Conservation (phyloP, 2,329 filamentous ascomycete genomes). For the Corinectria fuckeliana region DNA sequence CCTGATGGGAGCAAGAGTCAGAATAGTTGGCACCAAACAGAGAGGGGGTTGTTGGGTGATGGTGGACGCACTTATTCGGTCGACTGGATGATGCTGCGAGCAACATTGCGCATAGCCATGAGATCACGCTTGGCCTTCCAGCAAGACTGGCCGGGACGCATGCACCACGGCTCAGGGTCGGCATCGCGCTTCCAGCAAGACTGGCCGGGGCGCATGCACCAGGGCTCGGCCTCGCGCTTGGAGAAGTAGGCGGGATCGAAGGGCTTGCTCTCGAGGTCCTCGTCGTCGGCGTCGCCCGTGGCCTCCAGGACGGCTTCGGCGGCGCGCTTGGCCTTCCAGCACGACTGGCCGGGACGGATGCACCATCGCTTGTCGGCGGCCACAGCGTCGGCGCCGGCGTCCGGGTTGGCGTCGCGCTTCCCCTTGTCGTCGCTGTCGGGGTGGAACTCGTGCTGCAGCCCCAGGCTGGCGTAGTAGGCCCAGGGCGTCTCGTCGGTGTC, state of each 20-base stretch:
- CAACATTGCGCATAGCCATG: slow-evolving; percentile 35
- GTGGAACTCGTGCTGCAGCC: slow-evolving; percentile 35
- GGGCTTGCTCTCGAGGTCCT: slow-evolving; percentile 37
- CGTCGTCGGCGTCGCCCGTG: slow-evolving; percentile 26
- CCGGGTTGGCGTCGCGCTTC: slow-evolving; percentile 29
- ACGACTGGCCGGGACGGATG: slow-evolving; percentile 40
- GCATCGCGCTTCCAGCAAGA: slow-evolving; percentile 45
- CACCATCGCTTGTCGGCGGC: slow-evolving; percentile 39
- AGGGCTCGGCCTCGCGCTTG: slow-evolving; percentile 39
- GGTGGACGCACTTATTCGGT: slow-evolving; percentile 30
- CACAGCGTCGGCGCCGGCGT: slow-evolving; percentile 48
- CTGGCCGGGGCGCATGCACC: slow-evolving; percentile 41
- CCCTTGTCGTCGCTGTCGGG: slow-evolving; percentile 22
- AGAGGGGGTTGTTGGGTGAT: background rate
- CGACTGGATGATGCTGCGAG: slow-evolving; percentile 36
- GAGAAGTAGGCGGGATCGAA: slow-evolving; percentile 44
- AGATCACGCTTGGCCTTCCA: slow-evolving; percentile 49
- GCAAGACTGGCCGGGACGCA: slow-evolving; percentile 43
- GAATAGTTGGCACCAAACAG: background rate
- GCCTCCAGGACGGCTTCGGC: slow-evolving; percentile 39
- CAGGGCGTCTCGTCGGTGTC: slow-evolving; percentile 40
- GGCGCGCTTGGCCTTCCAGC: slow-evolving; percentile 47
- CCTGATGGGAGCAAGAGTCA: slow-evolving; percentile 12
- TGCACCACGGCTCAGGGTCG: slow-evolving; percentile 36
- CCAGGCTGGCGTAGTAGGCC: slow-evolving; percentile 43